These are phyloP conservation scores for Solidago caesia DNA, from an alignment of 129 eudicot species.

Conservation along the genomic window DNA sequence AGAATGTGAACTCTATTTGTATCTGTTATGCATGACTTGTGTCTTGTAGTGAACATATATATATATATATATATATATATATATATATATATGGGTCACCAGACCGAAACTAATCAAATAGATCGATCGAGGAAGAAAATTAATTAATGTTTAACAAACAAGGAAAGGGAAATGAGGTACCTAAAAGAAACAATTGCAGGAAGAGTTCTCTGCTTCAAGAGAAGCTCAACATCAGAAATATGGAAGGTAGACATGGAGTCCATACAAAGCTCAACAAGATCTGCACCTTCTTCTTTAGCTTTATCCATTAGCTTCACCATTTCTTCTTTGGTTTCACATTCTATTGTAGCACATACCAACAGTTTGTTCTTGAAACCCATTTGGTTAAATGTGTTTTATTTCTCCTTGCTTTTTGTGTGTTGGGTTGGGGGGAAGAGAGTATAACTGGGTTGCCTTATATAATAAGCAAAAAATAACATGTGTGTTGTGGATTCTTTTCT, in stretches of 20 bases:
- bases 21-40: too few relatives aligned
- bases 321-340: constrained; percentile 57
- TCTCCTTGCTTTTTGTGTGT: neutral
- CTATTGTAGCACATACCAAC: constrained; percentile 53
- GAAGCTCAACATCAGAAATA: constrained; percentile 50
- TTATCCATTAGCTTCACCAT: constrained; percentile 48
- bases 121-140: neutral
- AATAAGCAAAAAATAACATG: constrained; percentile 15
- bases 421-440: neutral
- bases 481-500: constrained; percentile 18
- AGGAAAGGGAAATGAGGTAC: constrained; percentile 28
- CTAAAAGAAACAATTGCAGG: constrained; percentile 70
- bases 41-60: neutral
- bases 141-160: neutral
- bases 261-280: constrained; percentile 65
- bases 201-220: constrained; percentile 46
- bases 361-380: constrained; percentile 53
- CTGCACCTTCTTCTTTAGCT: constrained; percentile 74
- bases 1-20: too few relatives aligned
- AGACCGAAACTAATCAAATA: too few relatives aligned
- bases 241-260: constrained; percentile 43
- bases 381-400: neutral
- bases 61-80: too few relatives aligned
- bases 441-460: neutral
- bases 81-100: too few relatives aligned